Evolutionary conservation across 352 stramenopile species (phyloP).

Genomic region (Phytophthora quininea): DNA sequence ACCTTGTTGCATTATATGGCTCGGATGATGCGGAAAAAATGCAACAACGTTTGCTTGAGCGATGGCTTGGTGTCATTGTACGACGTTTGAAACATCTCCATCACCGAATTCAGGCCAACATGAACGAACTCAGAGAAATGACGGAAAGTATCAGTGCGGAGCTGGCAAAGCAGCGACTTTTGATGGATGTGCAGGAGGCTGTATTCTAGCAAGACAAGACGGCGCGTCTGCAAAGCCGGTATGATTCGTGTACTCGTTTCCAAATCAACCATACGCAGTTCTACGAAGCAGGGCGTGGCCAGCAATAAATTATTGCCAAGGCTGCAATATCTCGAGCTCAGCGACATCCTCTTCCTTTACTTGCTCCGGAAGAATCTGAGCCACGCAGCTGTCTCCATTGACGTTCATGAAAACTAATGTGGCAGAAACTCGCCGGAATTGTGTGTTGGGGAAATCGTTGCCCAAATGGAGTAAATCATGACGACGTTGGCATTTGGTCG

Average conservation of each 20-base stretch:
- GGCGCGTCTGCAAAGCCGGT: too few species aligned
- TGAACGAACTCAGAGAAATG: slow-evolving; percentile 66
- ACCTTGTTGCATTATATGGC: slow-evolving; percentile 82
- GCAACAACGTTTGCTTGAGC: slow-evolving; percentile 61
- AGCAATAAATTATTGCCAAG: too few species aligned
- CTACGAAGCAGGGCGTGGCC: too few species aligned
- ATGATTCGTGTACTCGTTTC: too few species aligned
- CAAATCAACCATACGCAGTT: too few species aligned
- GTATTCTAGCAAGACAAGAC: too few species aligned
- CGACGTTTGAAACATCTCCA: slow-evolving; percentile 78
- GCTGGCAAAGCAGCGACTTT: slow-evolving; percentile 63
- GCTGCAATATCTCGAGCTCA: slow-evolving; percentile 19
- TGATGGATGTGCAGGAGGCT: too few species aligned
- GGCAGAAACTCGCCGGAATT: slow-evolving; percentile 68
- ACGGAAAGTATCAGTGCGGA: slow-evolving; percentile 68
- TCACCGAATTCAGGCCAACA: slow-evolving; percentile 76
- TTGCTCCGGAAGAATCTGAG: slow-evolving; percentile 78
- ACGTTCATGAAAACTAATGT: slow-evolving; percentile 75
- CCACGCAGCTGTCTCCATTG: slow-evolving; percentile 70
- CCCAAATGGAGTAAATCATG: slow-evolving; percentile 81
- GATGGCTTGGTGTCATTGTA: slow-evolving; percentile 73
- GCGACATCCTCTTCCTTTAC: slow-evolving; percentile 59
- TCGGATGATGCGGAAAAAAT: slow-evolving; percentile 70
- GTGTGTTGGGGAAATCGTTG: slow-evolving; percentile 65
- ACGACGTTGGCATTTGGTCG: slow-evolving; percentile 72